Conservation (phyloP, 306 rosid species). For the Casuarina glauca region DNA sequence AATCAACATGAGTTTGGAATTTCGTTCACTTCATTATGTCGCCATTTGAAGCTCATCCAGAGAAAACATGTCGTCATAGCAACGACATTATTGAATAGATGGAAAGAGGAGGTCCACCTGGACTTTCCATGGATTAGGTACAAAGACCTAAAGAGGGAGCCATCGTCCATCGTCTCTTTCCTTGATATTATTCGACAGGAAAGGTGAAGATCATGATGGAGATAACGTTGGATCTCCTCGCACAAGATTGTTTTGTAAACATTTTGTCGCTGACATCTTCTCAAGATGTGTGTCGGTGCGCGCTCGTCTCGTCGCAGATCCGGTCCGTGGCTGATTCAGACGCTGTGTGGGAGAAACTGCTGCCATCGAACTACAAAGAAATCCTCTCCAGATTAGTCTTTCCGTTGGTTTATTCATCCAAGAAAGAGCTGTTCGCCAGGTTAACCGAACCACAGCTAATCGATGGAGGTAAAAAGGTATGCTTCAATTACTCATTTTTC, state of each 20-base stretch:
- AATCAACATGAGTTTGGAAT: too few relatives aligned
- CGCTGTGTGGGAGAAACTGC: slow-evolving; percentile 45
- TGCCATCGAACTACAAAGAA: slow-evolving; percentile 39
- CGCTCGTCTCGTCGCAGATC: slow-evolving; percentile 27
- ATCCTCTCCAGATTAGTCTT: slow-evolving; percentile 44
- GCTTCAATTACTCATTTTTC: neutral
- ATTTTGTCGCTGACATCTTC: slow-evolving; percentile 56
- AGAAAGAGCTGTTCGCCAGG: slow-evolving; percentile 45
- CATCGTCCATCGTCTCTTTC: neutral
- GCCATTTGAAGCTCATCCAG: slow-evolving; percentile 32
- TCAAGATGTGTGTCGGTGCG: slow-evolving; percentile 40
- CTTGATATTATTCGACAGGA: neutral
- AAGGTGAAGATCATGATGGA: neutral
- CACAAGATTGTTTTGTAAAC: slow-evolving; percentile 56
- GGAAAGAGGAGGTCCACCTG: neutral
- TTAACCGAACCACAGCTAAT: slow-evolving; percentile 52
- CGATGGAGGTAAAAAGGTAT: slow-evolving; percentile 51
- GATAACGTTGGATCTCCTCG: slow-evolving; percentile 39
- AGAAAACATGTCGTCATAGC: slow-evolving; percentile 47
- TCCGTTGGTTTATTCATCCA: slow-evolving; percentile 39
- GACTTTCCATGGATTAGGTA: slow-evolving; percentile 1
- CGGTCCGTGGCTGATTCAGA: slow-evolving; percentile 47
- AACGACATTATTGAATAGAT: slow-evolving; percentile 25
- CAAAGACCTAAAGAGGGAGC: neutral
- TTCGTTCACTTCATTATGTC: slow-evolving; percentile 21